Conservation (phyloP, 441 rosid species). For the Mallotus japonicus region DNA sequence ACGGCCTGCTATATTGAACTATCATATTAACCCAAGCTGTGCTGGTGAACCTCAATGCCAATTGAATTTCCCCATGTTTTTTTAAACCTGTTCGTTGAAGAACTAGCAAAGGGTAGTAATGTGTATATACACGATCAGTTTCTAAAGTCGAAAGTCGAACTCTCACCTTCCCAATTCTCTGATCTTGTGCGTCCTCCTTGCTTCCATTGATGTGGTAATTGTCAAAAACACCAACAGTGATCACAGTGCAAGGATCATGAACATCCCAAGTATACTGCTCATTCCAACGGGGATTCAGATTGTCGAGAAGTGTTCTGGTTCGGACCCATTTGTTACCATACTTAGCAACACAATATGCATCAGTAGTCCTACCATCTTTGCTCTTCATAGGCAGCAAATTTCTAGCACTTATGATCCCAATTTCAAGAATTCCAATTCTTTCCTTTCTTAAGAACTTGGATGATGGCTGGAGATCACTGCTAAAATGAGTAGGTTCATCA, state of each 20-base stretch:
- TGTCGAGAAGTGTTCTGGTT: constrained; percentile 49
- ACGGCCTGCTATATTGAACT: constrained; percentile 30
- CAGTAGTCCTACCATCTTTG: constrained; percentile 40
- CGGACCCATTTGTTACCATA: constrained; percentile 57
- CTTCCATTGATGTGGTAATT: constrained; percentile 51
- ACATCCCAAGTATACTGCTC: constrained; percentile 73
- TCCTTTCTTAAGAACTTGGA: constrained; percentile 40
- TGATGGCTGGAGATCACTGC: constrained; percentile 49
- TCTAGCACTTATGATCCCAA: constrained; percentile 46
- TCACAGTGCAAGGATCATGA: constrained; percentile 54
- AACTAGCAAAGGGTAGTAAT: constrained; percentile 42
- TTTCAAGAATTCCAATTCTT: constrained; percentile 45
- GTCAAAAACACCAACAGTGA: constrained; percentile 56
- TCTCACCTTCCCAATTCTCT: constrained; percentile 52
- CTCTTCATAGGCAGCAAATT: constrained; percentile 46
- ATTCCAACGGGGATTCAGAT: constrained; percentile 51
- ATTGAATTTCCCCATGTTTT: constrained; percentile 36
- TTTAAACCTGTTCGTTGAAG: constrained; percentile 24
- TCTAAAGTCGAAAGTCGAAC: constrained; percentile 52
- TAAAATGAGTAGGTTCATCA: constrained; percentile 50
- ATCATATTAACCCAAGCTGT: constrained; percentile 37
- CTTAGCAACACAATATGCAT: constrained; percentile 53
- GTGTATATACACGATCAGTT: constrained; percentile 46
- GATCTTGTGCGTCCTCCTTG: constrained; percentile 54
- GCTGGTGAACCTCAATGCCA: constrained; percentile 37